Percentiles rank a stretch among this genome's conserved stretches.
phyloP scores from a whole-genome alignment of 768 basidiomycete species.

The Mycena filopes region DNA sequence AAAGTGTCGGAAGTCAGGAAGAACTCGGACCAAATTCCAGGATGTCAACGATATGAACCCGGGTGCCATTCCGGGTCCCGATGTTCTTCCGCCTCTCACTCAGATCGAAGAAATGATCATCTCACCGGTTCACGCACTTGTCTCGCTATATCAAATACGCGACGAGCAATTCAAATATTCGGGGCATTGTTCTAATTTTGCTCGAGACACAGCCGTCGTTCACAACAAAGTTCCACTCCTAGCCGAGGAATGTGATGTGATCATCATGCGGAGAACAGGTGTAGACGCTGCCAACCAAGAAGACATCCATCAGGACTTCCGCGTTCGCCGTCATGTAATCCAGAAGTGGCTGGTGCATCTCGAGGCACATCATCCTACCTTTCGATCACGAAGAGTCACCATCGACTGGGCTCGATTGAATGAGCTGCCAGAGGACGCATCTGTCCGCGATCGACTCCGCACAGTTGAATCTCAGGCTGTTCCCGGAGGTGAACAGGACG shows the following conservation, averaged over 20 bases:
- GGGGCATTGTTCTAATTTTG: constrained; percentile 20
- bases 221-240: constrained; percentile 10
- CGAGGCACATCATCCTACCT: constrained; percentile 7
- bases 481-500: background rate
- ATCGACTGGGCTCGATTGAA: constrained; percentile 1
- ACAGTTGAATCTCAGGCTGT: constrained; percentile 15
- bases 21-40: background rate
- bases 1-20: background rate
- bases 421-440: constrained; percentile 5
- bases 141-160: constrained; percentile 10
- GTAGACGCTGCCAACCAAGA: background rate
- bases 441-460: background rate
- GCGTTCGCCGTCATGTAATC: background rate
- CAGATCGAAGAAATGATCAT: constrained; percentile 21
- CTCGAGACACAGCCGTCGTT: constrained; percentile 1
- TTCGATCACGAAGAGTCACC: background rate
- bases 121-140: constrained; percentile 16
- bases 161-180: constrained; percentile 21
- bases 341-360: constrained; percentile 17
- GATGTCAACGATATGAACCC: background rate
- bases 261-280: constrained; percentile 9
- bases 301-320: constrained; percentile 16
- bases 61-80: background rate
- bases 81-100: background rate
- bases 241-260: constrained; percentile 24